phyloP scores from a whole-genome alignment of 805 yeast genomes.

The Teunomyces gatunensis region DNA sequence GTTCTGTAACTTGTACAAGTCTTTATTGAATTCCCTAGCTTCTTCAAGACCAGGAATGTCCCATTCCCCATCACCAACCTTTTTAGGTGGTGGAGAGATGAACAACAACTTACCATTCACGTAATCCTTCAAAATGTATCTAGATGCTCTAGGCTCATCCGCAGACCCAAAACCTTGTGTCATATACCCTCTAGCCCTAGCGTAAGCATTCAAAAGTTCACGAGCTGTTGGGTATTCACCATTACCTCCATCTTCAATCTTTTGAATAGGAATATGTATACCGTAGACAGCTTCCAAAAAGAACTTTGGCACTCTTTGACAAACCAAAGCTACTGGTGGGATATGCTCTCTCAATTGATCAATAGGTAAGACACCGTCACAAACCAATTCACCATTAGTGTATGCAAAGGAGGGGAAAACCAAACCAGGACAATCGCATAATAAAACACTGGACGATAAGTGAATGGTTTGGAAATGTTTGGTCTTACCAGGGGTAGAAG shows the following conservation, averaged over 20 bases:
- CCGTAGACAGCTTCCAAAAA: constrained; percentile 91
- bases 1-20: constrained; percentile 61
- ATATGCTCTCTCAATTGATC: constrained; percentile 93
- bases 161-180: constrained; percentile 97
- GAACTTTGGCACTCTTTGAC: constrained; percentile 84
- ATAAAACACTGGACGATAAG: constrained; percentile 73
- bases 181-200: constrained; percentile 95
- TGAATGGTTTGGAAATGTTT: constrained; percentile 97
- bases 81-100: constrained; percentile 82
- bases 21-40: constrained; percentile 61
- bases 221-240: constrained; percentile 81
- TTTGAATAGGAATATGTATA: constrained; percentile 75
- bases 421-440: constrained; percentile 98
- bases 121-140: constrained; percentile 90
- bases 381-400: constrained; percentile 93
- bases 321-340: constrained; percentile 82
- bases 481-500: constrained; percentile 98
- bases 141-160: constrained; percentile 91
- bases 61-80: constrained; percentile 55
- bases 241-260: constrained; percentile 82
- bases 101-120: constrained; percentile 87
- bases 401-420: constrained; percentile 98
- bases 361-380: constrained; percentile 98
- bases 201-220: constrained; percentile 87
- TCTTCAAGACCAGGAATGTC: constrained; percentile 46